phyloP scores from a whole-genome alignment of 495 filamentous ascomycete genomes.

The Penicillium samsonianum region DNA sequence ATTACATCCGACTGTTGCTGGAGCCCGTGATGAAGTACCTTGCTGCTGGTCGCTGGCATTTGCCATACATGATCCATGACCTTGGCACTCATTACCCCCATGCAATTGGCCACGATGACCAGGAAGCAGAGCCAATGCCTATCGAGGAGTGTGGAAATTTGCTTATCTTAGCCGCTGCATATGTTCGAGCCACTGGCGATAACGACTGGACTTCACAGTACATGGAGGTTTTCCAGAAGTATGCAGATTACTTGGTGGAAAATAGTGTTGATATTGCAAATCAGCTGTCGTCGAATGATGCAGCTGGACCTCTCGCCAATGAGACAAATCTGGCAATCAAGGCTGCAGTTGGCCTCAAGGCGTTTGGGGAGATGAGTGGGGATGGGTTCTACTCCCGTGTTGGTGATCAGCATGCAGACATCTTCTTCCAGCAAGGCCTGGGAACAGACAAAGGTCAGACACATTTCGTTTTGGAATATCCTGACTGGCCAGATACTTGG shows the following conservation, averaged over 20 bases:
- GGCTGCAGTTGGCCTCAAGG: conserved; percentile 55
- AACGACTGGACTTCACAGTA: conserved; percentile 38
- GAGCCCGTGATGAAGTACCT: conserved; percentile 55
- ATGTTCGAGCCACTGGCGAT: conserved; percentile 46
- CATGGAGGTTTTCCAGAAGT: conserved; percentile 37
- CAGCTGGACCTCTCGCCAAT: conserved; percentile 50
- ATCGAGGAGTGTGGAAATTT: conserved; percentile 52
- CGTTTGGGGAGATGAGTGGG: conserved; percentile 46
- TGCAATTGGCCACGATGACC: conserved; percentile 50
- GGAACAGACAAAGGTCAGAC: conserved; percentile 39
- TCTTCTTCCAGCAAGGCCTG: conserved; percentile 41
- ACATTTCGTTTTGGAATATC: conserved; percentile 50
- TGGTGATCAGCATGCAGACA: conserved; percentile 40
- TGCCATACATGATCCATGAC: conserved; percentile 49
- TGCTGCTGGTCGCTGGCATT: conserved; percentile 43
- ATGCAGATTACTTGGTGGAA: conserved; percentile 54
- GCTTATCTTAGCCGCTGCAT: conserved; percentile 46
- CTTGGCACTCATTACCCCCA: conserved; percentile 50
- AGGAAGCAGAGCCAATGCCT: conserved; percentile 47
- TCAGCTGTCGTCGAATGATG: conserved; percentile 59
- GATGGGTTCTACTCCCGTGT: conserved; percentile 40
- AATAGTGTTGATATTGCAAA: conserved; percentile 49
- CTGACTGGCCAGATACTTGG: conserved; percentile 38
- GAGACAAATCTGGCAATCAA: conserved; percentile 61
- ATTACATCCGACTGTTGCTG: conserved; percentile 50